A percentile compares a stretch with the other conserved stretches of the same genome.
Evolutionary conservation across 1,284 basidiomycete species (phyloP).

Genomic region (Entoloma clypeatum): DNA sequence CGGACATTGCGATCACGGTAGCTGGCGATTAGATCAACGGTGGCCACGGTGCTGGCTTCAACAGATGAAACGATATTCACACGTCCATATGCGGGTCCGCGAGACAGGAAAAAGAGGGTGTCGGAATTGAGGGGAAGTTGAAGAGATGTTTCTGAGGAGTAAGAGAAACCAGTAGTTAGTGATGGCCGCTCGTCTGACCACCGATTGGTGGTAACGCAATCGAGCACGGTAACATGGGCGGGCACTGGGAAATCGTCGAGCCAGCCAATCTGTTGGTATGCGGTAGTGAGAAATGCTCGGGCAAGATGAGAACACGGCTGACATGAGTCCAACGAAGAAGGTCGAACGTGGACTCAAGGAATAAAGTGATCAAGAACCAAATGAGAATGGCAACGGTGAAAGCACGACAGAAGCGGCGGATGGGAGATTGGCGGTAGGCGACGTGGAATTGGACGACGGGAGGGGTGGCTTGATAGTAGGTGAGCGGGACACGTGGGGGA

Average conservation of each 20-base stretch:
- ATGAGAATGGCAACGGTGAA: slow-evolving; percentile 18
- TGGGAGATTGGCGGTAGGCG: slow-evolving; percentile 15
- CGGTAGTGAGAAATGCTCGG: background rate
- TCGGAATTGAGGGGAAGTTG: slow-evolving; percentile 35
- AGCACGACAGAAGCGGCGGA: slow-evolving; percentile 20
- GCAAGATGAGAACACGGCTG: background rate
- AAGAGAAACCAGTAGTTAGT: slow-evolving; percentile 13
- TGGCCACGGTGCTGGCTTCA: slow-evolving; percentile 23
- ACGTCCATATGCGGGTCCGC: slow-evolving; percentile 30
- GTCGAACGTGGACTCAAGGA: slow-evolving; percentile 17
- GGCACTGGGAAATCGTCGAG: slow-evolving; percentile 20
- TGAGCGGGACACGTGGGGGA: slow-evolving; percentile 10
- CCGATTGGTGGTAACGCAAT: slow-evolving; percentile 12
- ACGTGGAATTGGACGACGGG: slow-evolving; percentile 1
- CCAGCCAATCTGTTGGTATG: slow-evolving; percentile 12
- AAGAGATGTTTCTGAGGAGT: slow-evolving; percentile 23
- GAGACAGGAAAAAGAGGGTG: slow-evolving; percentile 38
- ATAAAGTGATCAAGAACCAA: slow-evolving; percentile 18
- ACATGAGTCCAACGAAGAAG: slow-evolving; percentile 13
- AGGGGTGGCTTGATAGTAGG: slow-evolving; percentile 12
- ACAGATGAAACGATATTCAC: slow-evolving; percentile 27
- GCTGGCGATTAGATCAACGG: slow-evolving; percentile 30
- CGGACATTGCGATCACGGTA: slow-evolving; percentile 26
- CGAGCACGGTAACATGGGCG: slow-evolving; percentile 13
- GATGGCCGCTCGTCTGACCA: slow-evolving; percentile 10